Evolutionary conservation across 2,329 filamentous ascomycete genomes (phyloP).

Genomic region (Aureobasidium pullulans): DNA sequence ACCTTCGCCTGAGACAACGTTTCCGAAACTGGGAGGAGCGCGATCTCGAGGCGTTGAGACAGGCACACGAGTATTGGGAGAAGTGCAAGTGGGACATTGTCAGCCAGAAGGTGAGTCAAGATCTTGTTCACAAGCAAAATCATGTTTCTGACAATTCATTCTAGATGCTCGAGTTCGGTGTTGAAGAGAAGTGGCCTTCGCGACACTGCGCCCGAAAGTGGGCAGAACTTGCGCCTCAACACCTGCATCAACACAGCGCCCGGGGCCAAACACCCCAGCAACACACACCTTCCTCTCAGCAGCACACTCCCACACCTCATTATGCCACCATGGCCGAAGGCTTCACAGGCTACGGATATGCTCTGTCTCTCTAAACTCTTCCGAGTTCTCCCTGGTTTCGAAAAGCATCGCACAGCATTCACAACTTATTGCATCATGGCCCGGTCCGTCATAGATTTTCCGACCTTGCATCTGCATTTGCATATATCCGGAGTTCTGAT

Average conservation of each 20-base stretch:
- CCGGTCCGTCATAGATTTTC: background rate
- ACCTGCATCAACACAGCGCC: constrained; percentile 2
- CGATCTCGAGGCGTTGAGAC: constrained; percentile 42
- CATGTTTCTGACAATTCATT: constrained; percentile 1
- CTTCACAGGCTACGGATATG: background rate
- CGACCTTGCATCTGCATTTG: background rate
- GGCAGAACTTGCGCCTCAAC: constrained; percentile 36
- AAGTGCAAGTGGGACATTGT: constrained; percentile 49
- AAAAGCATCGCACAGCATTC: constrained; percentile 2
- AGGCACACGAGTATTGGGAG: constrained; percentile 47
- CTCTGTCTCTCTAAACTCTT: background rate
- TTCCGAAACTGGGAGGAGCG: constrained; percentile 46
- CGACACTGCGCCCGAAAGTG: constrained; percentile 45
- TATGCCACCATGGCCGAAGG: background rate
- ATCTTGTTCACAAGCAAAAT: background rate
- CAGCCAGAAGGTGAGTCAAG: constrained; percentile 37
- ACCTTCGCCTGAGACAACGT: constrained; percentile 44
- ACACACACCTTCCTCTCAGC: constrained; percentile 16
- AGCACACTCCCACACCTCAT: background rate
- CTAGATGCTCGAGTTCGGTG: constrained; percentile 46
- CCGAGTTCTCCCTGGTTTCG: background rate
- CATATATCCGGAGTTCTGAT: background rate
- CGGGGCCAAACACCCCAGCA: constrained; percentile 12
- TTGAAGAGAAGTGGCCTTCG: constrained; percentile 44
- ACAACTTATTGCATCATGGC: background rate